These are phyloP conservation scores for Didymella segeticola DNA, from an alignment of 2,329 filamentous ascomycete genomes.

Conservation along the genomic window DNA sequence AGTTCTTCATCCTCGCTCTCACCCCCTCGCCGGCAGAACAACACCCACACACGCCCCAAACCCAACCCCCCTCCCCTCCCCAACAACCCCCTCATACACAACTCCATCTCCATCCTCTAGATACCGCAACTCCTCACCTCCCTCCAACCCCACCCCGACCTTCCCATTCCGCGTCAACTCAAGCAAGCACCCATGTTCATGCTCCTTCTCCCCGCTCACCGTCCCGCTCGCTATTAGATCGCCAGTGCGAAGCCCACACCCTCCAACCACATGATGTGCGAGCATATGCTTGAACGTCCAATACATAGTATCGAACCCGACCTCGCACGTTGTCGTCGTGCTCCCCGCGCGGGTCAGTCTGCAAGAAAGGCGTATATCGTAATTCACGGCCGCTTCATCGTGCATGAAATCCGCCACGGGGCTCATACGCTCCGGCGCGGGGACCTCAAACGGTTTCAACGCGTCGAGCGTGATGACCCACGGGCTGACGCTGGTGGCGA, in stretches of 20 bases:
- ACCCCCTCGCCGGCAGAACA: conserved; percentile 41
- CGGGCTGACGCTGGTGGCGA: conserved; percentile 65
- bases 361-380: conserved; percentile 33
- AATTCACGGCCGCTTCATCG: conserved; percentile 32
- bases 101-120: conserved; percentile 53
- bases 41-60: conserved; percentile 52
- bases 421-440: conserved; percentile 28
- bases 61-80: conserved; percentile 45
- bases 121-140: conserved; percentile 45
- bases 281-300: conserved; percentile 57
- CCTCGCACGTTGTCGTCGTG: conserved; percentile 33
- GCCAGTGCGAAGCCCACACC: conserved; percentile 51
- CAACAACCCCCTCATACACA: conserved; percentile 45
- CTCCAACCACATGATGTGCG: conserved; percentile 53
- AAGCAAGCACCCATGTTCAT: conserved; percentile 53
- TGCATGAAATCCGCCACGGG: conserved; percentile 35
- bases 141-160: conserved; percentile 30
- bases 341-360: conserved; percentile 29
- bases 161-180: conserved; percentile 51
- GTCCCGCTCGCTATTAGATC: conserved; percentile 56
- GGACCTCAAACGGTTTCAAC: conserved; percentile 48
- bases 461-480: conserved; percentile 69
- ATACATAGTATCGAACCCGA: conserved; percentile 50
- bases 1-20: too few relatives aligned
- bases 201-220: conserved; percentile 48